Percentiles rank a stretch among this genome's conserved stretches.
Conservation (phyloP, 805 yeast species). For the Komagataella populi region DNA sequence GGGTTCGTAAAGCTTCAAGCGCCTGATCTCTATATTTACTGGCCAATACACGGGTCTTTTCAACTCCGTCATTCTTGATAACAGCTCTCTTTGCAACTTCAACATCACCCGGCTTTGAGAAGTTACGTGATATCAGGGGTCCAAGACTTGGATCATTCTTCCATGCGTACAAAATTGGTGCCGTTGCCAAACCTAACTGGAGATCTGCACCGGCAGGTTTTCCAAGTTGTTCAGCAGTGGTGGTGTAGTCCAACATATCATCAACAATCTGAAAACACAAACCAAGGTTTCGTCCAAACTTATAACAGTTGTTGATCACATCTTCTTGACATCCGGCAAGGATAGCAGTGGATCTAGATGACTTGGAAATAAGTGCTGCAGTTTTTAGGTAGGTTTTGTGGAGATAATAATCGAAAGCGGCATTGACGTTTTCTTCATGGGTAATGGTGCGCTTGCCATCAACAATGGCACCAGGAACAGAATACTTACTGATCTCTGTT, state of each 20-base stretch:
- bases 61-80: conserved; percentile 56
- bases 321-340: conserved; percentile 69
- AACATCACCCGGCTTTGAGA: conserved; percentile 70
- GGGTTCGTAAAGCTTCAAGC: conserved; percentile 46
- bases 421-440: conserved; percentile 55
- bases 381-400: conserved; percentile 95
- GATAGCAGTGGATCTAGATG: conserved; percentile 87
- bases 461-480: conserved; percentile 16
- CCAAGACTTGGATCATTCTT: conserved; percentile 76
- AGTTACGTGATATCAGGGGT: conserved; percentile 70
- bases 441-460: conserved; percentile 16
- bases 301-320: conserved; percentile 76
- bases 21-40: conserved; percentile 68
- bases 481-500: conserved; percentile 43
- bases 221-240: conserved; percentile 74
- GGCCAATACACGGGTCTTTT: conserved; percentile 65
- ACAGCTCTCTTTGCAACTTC: conserved; percentile 73
- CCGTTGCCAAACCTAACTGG: conserved; percentile 89
- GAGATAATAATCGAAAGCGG: conserved; percentile 89
- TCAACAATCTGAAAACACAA: conserved; percentile 93
- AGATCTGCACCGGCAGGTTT: conserved; percentile 95
- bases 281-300: conserved; percentile 87
- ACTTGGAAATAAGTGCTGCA: conserved; percentile 87
- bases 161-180: conserved; percentile 95
- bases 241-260: conserved; percentile 89